These are phyloP conservation scores for Neurospora sp. DNA, from an alignment of 2,329 filamentous ascomycete genomes.

Conservation along the genomic window DNA sequence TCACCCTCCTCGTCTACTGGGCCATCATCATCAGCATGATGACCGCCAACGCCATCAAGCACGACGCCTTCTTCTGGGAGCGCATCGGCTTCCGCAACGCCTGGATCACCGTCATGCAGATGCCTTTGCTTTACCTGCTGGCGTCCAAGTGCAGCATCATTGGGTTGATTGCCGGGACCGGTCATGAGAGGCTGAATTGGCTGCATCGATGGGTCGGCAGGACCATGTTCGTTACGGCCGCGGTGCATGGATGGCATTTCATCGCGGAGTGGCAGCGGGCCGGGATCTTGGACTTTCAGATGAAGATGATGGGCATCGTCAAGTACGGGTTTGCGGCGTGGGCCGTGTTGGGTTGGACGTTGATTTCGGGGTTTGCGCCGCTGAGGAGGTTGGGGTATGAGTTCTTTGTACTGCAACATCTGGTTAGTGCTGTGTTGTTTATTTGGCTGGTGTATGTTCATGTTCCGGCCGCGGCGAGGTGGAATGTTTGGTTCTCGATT, in stretches of 20 bases:
- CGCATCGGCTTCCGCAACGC: slow-evolving; percentile 58
- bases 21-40: slow-evolving; percentile 49
- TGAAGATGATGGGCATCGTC: slow-evolving; percentile 53
- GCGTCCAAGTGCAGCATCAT: slow-evolving; percentile 49
- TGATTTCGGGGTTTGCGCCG: slow-evolving; percentile 51
- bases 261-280: slow-evolving; percentile 52
- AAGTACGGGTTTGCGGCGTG: slow-evolving; percentile 59
- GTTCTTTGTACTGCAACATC: slow-evolving; percentile 58
- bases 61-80: slow-evolving; percentile 50
- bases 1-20: slow-evolving; percentile 48
- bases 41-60: slow-evolving; percentile 34
- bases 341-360: slow-evolving; percentile 55
- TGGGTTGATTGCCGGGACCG: slow-evolving; percentile 50
- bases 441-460: slow-evolving; percentile 55
- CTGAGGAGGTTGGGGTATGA: slow-evolving; percentile 59
- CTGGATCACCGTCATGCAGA: slow-evolving; percentile 55
- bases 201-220: slow-evolving; percentile 63
- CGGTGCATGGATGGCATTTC: slow-evolving; percentile 62
- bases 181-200: slow-evolving; percentile 64
- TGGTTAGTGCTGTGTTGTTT: slow-evolving; percentile 50
- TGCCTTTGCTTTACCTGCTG: slow-evolving; percentile 54
- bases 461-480: slow-evolving; percentile 46
- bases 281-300: slow-evolving; percentile 47
- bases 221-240: slow-evolving; percentile 57
- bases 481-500: slow-evolving; percentile 57